A percentile compares a stretch with the other conserved stretches of the same genome.
phyloP scores from a whole-genome alignment of 345 rosid genomes.

The Citrus hindsii region DNA sequence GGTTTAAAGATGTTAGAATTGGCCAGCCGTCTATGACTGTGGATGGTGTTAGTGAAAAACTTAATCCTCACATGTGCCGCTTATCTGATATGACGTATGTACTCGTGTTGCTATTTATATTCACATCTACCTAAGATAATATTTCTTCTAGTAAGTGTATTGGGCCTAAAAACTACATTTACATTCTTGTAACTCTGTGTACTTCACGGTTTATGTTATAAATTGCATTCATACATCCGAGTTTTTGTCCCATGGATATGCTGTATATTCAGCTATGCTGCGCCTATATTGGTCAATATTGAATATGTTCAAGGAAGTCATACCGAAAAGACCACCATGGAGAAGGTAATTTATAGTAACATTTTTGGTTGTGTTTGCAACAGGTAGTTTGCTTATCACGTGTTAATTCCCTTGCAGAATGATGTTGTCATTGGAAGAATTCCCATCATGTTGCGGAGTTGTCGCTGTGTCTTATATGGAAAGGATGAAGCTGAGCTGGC shows the following conservation, averaged over 20 bases:
- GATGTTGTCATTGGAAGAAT: conserved; percentile 70
- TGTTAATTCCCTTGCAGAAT: conserved; percentile 40
- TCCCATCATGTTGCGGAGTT: conserved; percentile 91
- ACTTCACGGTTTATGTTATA: not conserved
- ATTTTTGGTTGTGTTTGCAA: not conserved
- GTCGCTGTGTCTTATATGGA: conserved; percentile 66
- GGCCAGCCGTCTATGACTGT: conserved; percentile 53
- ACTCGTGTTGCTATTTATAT: not conserved
- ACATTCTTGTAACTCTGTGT: not conserved
- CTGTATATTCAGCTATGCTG: conserved; percentile 59
- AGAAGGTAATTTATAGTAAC: conserved; percentile 46
- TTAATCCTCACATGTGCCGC: conserved; percentile 79
- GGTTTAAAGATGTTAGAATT: conserved; percentile 71
- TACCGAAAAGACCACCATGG: conserved; percentile 28
- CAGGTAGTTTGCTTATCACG: conserved; percentile 1
- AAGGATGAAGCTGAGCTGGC: conserved; percentile 95
- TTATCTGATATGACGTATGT: conserved; percentile 77
- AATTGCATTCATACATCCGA: not conserved
- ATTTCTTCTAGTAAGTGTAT: not conserved
- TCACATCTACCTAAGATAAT: not conserved
- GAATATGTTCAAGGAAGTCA: conserved; percentile 63
- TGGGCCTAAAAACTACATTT: not conserved
- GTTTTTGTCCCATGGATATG: conserved; percentile 7
- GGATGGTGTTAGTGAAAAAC: conserved; percentile 26
- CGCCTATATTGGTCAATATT: conserved; percentile 72